Percentiles rank a stretch among this genome's conserved stretches.
These are phyloP conservation scores for Trichocomaceae sp. DNA, from an alignment of 2,329 filamentous ascomycete species.

Conservation along the genomic window DNA sequence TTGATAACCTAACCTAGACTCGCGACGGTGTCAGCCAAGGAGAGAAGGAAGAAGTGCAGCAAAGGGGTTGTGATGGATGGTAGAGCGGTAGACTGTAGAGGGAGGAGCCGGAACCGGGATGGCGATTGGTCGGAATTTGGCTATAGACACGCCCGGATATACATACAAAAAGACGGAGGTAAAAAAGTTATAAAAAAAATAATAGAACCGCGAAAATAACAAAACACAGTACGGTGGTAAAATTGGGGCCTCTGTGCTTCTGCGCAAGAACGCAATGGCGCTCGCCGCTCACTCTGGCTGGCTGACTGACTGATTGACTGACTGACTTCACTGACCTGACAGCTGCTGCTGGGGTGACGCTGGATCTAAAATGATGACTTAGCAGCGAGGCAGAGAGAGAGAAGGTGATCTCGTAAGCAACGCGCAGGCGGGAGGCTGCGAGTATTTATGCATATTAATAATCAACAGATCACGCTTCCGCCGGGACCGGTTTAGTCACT, in stretches of 20 bases:
- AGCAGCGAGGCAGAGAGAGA: constrained; percentile 1
- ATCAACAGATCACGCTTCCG: background rate
- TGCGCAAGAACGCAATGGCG: too few relatives aligned
- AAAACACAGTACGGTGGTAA: too few relatives aligned
- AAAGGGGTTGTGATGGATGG: background rate
- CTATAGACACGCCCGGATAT: background rate
- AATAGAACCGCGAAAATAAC: too few relatives aligned
- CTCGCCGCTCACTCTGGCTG: too few relatives aligned
- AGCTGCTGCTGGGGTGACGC: too few relatives aligned
- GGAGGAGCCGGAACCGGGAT: constrained; percentile 1
- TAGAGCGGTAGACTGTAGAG: background rate
- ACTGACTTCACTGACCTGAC: too few relatives aligned
- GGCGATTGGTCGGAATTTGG: constrained; percentile 10
- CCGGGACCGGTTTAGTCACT: background rate
- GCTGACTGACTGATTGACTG: too few relatives aligned
- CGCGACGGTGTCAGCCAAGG: background rate
- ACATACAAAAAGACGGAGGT: too few relatives aligned
- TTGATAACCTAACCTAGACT: background rate
- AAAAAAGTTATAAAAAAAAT: background rate
- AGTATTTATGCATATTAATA: background rate
- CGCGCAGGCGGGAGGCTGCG: background rate
- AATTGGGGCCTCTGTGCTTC: too few relatives aligned
- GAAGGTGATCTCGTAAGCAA: constrained; percentile 23
- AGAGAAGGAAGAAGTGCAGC: background rate
- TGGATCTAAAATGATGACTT: constrained; percentile 3